Evolutionary conservation across 2,329 filamentous ascomycete species (phyloP), one percentile per base, ranked within the genome.

Genomic region (Xylariaceae sp.): DNA sequence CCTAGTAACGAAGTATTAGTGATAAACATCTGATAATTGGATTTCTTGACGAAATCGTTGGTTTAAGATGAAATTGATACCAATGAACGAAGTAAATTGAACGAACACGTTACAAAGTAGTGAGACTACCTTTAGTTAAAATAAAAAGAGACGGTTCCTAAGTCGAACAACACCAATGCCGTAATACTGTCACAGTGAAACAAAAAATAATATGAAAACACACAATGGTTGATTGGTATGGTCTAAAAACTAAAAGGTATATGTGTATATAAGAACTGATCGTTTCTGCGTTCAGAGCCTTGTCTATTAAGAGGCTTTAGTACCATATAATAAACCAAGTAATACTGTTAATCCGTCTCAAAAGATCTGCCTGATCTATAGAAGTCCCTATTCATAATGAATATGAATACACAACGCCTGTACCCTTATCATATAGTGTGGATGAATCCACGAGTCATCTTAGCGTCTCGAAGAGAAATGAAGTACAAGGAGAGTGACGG

Each of bases 111-210:
- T 32, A 52, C 59, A 44, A 23, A 40, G 2, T 20, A 41, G 51
- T 53, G 50, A 54, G 47, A 60, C 54, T 47, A 49, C 51, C 43
- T 56, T 43, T 23, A 40, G 19, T 32, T 20, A 18, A 49, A 44
- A 40, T 14, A 47, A 55, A 48, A 54, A 40, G 48, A 48, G 49
- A 26, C 23, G 23, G 23, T 9, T 4, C 9, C 40, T 14, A 54
- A 19, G 44, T 59, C 42, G 23, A 60, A 57, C 52, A 48, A 48
- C 56, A 20, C 40, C 49, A 62, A 60, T 60, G 57, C 57, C 47
- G 56, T 57, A 50, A 51, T 49, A 60, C 51, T 20, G 52, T 54
- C 52, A 57, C 57, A 32, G 29, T 42, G 2, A 26, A 52, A 54
- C 10, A 9, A 21, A 41, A 19, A 20, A 52, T 23, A 52, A 37